These are phyloP conservation scores for Euphorbia schlechtendalii DNA, from an alignment of 441 rosid genomes.

Conservation along the genomic window DNA sequence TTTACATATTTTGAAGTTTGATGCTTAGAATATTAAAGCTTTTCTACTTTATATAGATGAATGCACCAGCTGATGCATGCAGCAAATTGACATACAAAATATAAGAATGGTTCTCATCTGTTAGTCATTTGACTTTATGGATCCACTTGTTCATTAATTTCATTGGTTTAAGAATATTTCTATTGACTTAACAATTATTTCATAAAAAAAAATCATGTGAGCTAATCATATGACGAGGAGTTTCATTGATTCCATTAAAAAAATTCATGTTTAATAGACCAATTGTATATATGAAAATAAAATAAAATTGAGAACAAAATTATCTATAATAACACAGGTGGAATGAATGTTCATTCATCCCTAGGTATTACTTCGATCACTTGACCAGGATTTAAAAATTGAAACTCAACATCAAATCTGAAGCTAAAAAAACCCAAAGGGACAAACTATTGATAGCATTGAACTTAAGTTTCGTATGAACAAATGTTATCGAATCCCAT, in stretches of 20 bases:
- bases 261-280: neutral
- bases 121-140: neutral
- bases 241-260: neutral
- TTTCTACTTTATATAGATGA: too few species aligned
- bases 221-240: neutral
- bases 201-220: neutral
- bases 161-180: neutral
- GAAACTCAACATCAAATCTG: neutral
- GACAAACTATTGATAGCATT: neutral
- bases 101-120: neutral
- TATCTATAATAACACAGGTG: neutral
- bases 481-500: conserved; percentile 54
- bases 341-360: neutral
- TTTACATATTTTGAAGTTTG: too few species aligned
- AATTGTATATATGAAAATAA: neutral
- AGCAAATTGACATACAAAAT: too few species aligned
- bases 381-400: neutral
- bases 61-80: too few species aligned
- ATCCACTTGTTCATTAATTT: neutral
- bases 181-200: neutral
- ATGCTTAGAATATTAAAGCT: too few species aligned
- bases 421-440: neutral
- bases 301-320: neutral
- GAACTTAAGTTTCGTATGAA: conserved; percentile 18
- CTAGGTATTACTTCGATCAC: neutral